Evolutionary conservation across 164 flowering plant genomes (phyloP), one percentile per base, ranked within the genome.

Genomic region (Dillenia suffruticosa): DNA sequence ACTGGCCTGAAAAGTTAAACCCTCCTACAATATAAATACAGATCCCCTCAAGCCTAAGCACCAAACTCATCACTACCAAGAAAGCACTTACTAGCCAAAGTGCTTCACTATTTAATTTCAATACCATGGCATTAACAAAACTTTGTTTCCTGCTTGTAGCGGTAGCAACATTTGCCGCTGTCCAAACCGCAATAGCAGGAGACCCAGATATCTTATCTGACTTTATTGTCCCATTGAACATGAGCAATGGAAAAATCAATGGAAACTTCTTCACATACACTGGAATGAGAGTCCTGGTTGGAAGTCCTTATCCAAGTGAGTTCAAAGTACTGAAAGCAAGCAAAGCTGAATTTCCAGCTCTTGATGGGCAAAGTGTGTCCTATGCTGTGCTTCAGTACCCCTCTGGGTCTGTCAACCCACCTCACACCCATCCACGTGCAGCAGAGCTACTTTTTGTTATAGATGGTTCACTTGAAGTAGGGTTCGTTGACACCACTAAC

Each of bases 401-500:
- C 2, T n/a, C 40, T 43, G 65, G 49, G 1, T 9, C 57, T 13
- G 22, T 53, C 49, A 62, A 62, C 51, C 65, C 58, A 10, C 57
- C 58, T 54, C 65, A 62, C 57, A 62, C 57, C 24, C 64, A 62
- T 22, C 64, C 64, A n/a, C 57, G 64, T 9, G 51, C 64, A 7
- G 57, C 65, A 10, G 65, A 62, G 58, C 65, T 59, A 26, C 12
- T 59, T 3, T 59, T 66, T 12, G 43, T 65, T 26, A 5, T 44
- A 9, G 45, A 8, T 0, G 80, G 80, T 1, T 0, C n/a, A 9
- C 68, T 76, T 1, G 53, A 73, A 9, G 80, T 76, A 2, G 80
- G 77, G 1, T 64, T 76, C 14, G 66, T 76, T 1, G 76, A 73
- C 70, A 76, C 74, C 0, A 54, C 61, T 2, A 67, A 61, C 62